phyloP scores from a whole-genome alignment of 2,329 filamentous ascomycete species.

The Chaetomium olivaceum region DNA sequence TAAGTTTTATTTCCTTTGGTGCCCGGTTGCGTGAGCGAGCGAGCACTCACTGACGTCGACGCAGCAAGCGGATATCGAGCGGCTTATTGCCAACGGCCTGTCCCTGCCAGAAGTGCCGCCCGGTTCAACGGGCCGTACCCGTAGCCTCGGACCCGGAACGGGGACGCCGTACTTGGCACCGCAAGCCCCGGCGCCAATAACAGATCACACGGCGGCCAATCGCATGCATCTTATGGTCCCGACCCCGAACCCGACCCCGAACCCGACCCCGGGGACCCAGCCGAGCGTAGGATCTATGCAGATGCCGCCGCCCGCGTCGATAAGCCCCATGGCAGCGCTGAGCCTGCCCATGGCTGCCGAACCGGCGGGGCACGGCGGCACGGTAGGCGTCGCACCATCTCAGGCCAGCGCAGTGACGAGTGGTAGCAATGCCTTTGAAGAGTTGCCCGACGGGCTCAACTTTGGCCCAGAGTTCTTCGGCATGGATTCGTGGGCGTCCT shows the following conservation, averaged over 20 bases:
- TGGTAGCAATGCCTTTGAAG: slow-evolving; percentile 40
- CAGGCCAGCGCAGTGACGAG: slow-evolving; percentile 33
- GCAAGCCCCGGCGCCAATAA: background rate
- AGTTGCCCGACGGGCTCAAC: slow-evolving; percentile 39
- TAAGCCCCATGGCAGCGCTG: slow-evolving; percentile 16
- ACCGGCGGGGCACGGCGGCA: background rate
- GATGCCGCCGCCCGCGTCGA: slow-evolving; percentile 15
- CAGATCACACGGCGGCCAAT: background rate
- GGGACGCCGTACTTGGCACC: slow-evolving; percentile 14
- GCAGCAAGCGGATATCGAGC: slow-evolving; percentile 50
- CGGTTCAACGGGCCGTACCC: slow-evolving; percentile 10
- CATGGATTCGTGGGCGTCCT: slow-evolving; percentile 28
- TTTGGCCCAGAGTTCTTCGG: slow-evolving; percentile 34
- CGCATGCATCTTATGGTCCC: slow-evolving; percentile 1
- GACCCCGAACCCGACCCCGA: background rate
- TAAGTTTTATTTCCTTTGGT: slow-evolving; percentile 35
- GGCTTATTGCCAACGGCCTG: slow-evolving; percentile 43
- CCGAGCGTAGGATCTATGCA: slow-evolving; percentile 1
- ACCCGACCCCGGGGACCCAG: background rate
- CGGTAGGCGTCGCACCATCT: slow-evolving; percentile 25
- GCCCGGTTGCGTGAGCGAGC: background rate
- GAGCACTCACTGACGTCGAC: background rate
- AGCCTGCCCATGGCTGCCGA: slow-evolving; percentile 15
- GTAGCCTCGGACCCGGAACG: slow-evolving; percentile 8
- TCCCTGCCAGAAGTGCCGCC: slow-evolving; percentile 19